A percentile compares a stretch with the other conserved stretches of the same genome.
Evolutionary conservation across 805 yeast genomes (phyloP).

Genomic region (Lipomyces sp.): DNA sequence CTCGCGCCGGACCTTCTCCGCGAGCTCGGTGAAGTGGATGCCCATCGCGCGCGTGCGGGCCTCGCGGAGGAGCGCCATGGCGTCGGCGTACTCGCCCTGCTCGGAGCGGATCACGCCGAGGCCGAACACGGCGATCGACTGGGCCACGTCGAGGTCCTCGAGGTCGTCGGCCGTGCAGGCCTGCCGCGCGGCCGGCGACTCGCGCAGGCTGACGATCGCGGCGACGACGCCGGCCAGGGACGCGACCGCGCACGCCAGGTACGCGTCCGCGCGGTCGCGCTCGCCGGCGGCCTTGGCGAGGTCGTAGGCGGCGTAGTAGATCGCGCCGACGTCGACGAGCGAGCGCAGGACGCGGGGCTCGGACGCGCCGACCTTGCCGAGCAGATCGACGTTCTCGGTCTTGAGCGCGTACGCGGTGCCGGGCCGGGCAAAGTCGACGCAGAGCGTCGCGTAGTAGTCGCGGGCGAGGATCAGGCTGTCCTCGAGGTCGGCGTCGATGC

Average conservation of each 20-base stretch:
- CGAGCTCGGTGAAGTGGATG: slow-evolving; percentile 59
- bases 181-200: slow-evolving; percentile 19
- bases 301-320: slow-evolving; percentile 21
- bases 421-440: slow-evolving; percentile 4
- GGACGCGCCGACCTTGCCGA: slow-evolving; percentile 4
- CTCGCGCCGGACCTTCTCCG: slow-evolving; percentile 64
- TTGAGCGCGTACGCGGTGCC: slow-evolving; percentile 13
- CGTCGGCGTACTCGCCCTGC: slow-evolving; percentile 51
- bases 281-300: slow-evolving; percentile 43
- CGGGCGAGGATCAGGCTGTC: slow-evolving; percentile 16
- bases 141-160: slow-evolving; percentile 52
- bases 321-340: slow-evolving; percentile 21
- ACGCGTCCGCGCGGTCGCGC: slow-evolving; percentile 55
- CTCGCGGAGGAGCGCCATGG: slow-evolving; percentile 61
- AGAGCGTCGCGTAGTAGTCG: slow-evolving; percentile 19
- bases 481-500: slow-evolving; percentile 11
- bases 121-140: slow-evolving; percentile 80
- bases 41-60: slow-evolving; percentile 68
- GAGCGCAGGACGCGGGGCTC: slow-evolving; percentile 21
- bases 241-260: slow-evolving; percentile 8
- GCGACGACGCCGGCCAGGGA: slow-evolving; percentile 16
- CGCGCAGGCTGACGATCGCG: slow-evolving; percentile 10
- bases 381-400: slow-evolving; percentile 13
- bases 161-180: slow-evolving; percentile 26
- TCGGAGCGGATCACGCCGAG: slow-evolving; percentile 77